Percentiles rank a stretch among this genome's conserved stretches.
phyloP scores from a whole-genome alignment of 148 eudicot genomes.

The Rhododendron mucronatum region DNA sequence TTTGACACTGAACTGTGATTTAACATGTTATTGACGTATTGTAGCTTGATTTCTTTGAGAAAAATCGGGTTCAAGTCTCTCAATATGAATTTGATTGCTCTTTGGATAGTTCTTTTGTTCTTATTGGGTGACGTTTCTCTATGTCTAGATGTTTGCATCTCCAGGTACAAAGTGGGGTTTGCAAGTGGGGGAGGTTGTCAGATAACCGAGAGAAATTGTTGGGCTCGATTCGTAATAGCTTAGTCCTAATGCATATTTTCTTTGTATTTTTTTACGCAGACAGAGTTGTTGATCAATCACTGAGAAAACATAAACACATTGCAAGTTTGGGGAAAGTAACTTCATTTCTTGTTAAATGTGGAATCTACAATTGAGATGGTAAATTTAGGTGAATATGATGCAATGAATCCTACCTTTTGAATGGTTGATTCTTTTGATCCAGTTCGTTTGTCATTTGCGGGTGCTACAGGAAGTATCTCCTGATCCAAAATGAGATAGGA shows the following conservation, averaged over 20 bases:
- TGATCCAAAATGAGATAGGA: not conserved
- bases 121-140: not conserved
- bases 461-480: not conserved
- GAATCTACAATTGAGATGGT: not conserved
- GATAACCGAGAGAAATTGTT: not conserved
- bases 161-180: not conserved
- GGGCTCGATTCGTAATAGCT: not conserved
- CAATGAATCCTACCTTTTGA: not conserved
- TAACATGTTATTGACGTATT: not conserved
- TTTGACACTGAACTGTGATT: not conserved
- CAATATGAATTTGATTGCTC: not conserved
- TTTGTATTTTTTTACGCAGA: not conserved
- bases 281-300: not conserved
- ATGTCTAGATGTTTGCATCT: not conserved
- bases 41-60: not conserved
- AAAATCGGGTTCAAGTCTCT: not conserved
- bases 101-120: not conserved
- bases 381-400: not conserved
- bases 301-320: not conserved
- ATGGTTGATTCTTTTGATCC: not conserved
- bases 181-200: not conserved
- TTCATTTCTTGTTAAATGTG: not conserved
- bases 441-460: not conserved
- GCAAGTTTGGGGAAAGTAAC: not conserved
- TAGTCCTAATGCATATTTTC: not conserved